These are phyloP conservation scores for Cystofilobasidium ferigula DNA, from an alignment of 768 basidiomycete species.

Conservation along the genomic window DNA sequence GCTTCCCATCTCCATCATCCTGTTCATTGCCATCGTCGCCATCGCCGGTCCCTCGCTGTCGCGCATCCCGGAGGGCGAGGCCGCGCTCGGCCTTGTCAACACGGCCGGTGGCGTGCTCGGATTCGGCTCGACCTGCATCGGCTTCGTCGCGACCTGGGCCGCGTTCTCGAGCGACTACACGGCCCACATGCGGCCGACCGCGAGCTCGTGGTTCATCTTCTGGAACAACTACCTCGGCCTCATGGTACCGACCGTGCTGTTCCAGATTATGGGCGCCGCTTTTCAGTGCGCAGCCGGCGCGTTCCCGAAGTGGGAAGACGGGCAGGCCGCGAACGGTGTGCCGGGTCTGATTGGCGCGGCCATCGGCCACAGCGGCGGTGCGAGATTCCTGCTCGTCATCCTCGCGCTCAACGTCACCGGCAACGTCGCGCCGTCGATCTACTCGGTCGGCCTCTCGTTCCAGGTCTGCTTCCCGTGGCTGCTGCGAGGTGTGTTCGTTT, in stretches of 20 bases:
- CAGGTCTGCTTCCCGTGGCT: slow-evolving; percentile 33
- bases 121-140: slow-evolving; percentile 36
- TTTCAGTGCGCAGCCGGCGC: slow-evolving; percentile 32
- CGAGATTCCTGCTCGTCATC: slow-evolving; percentile 40
- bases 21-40: slow-evolving; percentile 34
- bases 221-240: slow-evolving; percentile 33
- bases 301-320: slow-evolving; percentile 31
- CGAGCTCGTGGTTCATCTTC: slow-evolving; percentile 31
- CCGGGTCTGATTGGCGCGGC: slow-evolving; percentile 34
- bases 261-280: slow-evolving; percentile 36
- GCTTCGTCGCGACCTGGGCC: slow-evolving; percentile 36
- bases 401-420: slow-evolving; percentile 65
- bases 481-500: slow-evolving; percentile 59
- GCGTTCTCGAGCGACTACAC: slow-evolving; percentile 37
- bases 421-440: slow-evolving; percentile 73
- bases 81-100: slow-evolving; percentile 16
- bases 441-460: slow-evolving; percentile 36
- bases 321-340: slow-evolving; percentile 29
- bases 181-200: slow-evolving; percentile 33
- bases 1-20: slow-evolving; percentile 35
- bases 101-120: slow-evolving; percentile 33
- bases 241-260: slow-evolving; percentile 32
- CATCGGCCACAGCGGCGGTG: slow-evolving; percentile 30
- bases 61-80: background rate
- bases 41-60: slow-evolving; percentile 28